Conservation (phyloP, 345 rosid genomes). For the Trapa incisa region DNA sequence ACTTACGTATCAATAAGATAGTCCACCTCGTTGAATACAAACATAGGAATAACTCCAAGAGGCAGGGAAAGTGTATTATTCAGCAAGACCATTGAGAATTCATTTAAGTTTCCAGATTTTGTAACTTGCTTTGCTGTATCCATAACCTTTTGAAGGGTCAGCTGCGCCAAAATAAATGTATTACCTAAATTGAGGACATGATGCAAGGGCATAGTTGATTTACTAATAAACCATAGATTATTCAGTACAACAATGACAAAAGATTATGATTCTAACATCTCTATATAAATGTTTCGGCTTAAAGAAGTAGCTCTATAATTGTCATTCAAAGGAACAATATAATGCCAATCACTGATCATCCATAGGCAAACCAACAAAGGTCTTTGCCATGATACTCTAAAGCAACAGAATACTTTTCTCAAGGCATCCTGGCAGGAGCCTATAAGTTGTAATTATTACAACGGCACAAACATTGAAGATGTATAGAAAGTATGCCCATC, state of each 20-base stretch:
- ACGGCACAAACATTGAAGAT: background rate
- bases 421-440: background rate
- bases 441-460: background rate
- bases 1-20: conserved; percentile 73
- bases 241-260: background rate
- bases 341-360: background rate
- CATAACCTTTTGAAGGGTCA: conserved; percentile 86
- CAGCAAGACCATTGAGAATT: conserved; percentile 94
- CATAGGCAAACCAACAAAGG: background rate
- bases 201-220: background rate
- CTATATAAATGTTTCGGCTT: conserved; percentile 1
- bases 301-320: background rate
- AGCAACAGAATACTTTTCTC: background rate
- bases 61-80: conserved; percentile 91
- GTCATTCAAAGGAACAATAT: background rate
- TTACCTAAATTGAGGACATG: conserved; percentile 1
- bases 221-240: background rate
- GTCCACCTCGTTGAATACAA: conserved; percentile 73
- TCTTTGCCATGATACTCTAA: background rate
- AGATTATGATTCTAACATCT: background rate
- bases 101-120: conserved; percentile 81
- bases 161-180: conserved; percentile 37
- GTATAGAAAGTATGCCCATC: background rate
- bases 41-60: conserved; percentile 65
- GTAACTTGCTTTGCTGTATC: conserved; percentile 93